Conservation (phyloP, 1,139 yeast species). For the Saccharomyces hybrid region DNA sequence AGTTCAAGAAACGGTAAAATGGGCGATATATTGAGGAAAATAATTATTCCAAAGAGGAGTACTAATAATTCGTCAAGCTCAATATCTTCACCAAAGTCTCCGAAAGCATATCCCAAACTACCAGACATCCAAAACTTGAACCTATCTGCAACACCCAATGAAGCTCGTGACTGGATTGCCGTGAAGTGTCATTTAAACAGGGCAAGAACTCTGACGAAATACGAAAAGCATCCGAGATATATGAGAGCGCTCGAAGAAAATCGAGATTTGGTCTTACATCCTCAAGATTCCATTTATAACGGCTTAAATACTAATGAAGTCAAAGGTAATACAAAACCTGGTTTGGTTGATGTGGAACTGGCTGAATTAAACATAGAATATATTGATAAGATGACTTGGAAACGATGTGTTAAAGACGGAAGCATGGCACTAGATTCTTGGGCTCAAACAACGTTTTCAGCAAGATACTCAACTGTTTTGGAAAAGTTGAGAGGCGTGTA, state of each 20-base stretch:
- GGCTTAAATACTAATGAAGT: slow-evolving; percentile 43
- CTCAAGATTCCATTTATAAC: slow-evolving; percentile 55
- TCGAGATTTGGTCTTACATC: slow-evolving; percentile 58
- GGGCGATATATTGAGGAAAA: slow-evolving; percentile 24
- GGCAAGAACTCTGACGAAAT: slow-evolving; percentile 62
- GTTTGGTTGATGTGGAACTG: slow-evolving; percentile 30
- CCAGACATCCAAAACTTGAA: slow-evolving; percentile 26
- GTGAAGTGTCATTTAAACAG: slow-evolving; percentile 60
- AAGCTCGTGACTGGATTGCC: slow-evolving; percentile 41
- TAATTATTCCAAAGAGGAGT: slow-evolving; percentile 14
- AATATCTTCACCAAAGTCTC: slow-evolving; percentile 8
- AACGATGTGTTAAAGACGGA: slow-evolving; percentile 26
- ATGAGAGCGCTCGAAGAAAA: slow-evolving; percentile 62
- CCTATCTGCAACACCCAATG: slow-evolving; percentile 17
- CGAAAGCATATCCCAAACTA: slow-evolving; percentile 20
- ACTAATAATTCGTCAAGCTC: slow-evolving; percentile 19
- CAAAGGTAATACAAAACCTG: slow-evolving; percentile 27
- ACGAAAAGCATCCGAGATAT: slow-evolving; percentile 64
- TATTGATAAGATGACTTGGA: slow-evolving; percentile 27
- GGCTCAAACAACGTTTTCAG: slow-evolving; percentile 28
- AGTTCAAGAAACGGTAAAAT: slow-evolving; percentile 14
- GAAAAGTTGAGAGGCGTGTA: slow-evolving; percentile 58
- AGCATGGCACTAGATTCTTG: slow-evolving; percentile 39
- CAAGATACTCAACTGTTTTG: slow-evolving; percentile 40
- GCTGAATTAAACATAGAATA: slow-evolving; percentile 30